Percentiles rank a stretch among this genome's conserved stretches.
Conservation (phyloP, 2,329 filamentous ascomycete genomes). For the Alternaria alternata region DNA sequence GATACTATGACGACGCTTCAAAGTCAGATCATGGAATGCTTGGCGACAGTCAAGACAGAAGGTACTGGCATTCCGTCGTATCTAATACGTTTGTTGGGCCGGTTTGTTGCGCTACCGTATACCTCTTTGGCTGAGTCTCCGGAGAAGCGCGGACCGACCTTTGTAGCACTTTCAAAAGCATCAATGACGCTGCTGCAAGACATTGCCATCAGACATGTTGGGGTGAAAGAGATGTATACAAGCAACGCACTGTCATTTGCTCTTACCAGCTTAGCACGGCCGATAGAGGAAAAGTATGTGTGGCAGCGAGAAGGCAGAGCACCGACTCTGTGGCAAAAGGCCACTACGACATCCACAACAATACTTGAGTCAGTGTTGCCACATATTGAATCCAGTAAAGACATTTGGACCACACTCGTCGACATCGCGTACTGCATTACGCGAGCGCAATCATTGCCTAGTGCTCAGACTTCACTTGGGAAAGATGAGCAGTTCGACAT, state of each 20-base stretch:
- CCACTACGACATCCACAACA: conserved; percentile 73
- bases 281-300: conserved; percentile 81
- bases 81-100: conserved; percentile 73
- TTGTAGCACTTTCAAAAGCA: conserved; percentile 86
- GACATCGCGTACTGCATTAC: conserved; percentile 50
- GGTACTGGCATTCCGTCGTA: conserved; percentile 69
- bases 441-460: conserved; percentile 50
- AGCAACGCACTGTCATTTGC: conserved; percentile 72
- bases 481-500: conserved; percentile 85
- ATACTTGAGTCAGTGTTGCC: conserved; percentile 73
- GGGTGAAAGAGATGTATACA: conserved; percentile 72
- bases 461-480: conserved; percentile 42
- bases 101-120: conserved; percentile 76
- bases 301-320: conserved; percentile 77
- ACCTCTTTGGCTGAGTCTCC: conserved; percentile 36
- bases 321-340: conserved; percentile 78
- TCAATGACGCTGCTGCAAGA: conserved; percentile 75
- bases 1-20: conserved; percentile 79
- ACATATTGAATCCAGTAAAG: conserved; percentile 44
- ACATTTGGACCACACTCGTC: conserved; percentile 69
- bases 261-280: conserved; percentile 71
- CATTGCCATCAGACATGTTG: conserved; percentile 66
- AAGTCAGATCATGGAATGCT: conserved; percentile 70
- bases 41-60: conserved; percentile 73
- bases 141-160: conserved; percentile 70